phyloP scores from a whole-genome alignment of 176 grass and related monocot species.

The Aegilops umbellulata region DNA sequence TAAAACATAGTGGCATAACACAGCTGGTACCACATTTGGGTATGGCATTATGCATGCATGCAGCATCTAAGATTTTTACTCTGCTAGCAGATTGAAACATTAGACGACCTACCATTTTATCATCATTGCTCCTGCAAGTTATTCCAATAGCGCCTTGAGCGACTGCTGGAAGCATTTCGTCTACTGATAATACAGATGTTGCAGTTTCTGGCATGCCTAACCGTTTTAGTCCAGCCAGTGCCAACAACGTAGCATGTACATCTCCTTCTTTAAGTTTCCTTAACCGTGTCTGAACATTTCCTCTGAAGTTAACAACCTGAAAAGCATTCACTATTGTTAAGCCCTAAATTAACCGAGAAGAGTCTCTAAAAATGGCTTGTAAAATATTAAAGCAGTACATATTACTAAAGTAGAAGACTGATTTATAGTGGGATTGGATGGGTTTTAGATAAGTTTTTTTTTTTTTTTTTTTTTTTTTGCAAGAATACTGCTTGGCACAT shows the following conservation, averaged over 20 bases:
- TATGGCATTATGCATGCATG: constrained; percentile 8
- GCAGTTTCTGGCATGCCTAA: constrained; percentile 68
- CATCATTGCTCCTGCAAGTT: constrained; percentile 92
- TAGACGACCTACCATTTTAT: constrained; percentile 77
- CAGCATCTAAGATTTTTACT: constrained; percentile 7
- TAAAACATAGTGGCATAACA: neutral
- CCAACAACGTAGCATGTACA: constrained; percentile 86
- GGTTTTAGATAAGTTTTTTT: neutral
- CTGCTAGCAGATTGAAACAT: constrained; percentile 17
- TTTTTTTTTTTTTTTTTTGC: neutral
- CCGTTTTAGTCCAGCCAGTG: constrained; percentile 90
- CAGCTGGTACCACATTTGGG: neutral
- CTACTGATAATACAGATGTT: constrained; percentile 75
- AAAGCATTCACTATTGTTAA: constrained; percentile 24
- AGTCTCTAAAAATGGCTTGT: neutral
- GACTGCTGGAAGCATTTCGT: constrained; percentile 99
- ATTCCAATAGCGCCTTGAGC: constrained; percentile 99
- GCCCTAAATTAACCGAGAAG: constrained; percentile 6
- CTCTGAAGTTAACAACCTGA: constrained; percentile 98
- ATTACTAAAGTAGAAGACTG: neutral
- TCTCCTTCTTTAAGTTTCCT: constrained; percentile 83
- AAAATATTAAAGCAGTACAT: neutral
- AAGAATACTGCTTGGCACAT: neutral
- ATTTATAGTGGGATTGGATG: neutral
- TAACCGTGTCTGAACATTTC: constrained; percentile 95